A percentile compares a stretch with the other conserved stretches of the same genome.
Conservation (phyloP, 345 rosid species). For the Sonneratia alba region DNA sequence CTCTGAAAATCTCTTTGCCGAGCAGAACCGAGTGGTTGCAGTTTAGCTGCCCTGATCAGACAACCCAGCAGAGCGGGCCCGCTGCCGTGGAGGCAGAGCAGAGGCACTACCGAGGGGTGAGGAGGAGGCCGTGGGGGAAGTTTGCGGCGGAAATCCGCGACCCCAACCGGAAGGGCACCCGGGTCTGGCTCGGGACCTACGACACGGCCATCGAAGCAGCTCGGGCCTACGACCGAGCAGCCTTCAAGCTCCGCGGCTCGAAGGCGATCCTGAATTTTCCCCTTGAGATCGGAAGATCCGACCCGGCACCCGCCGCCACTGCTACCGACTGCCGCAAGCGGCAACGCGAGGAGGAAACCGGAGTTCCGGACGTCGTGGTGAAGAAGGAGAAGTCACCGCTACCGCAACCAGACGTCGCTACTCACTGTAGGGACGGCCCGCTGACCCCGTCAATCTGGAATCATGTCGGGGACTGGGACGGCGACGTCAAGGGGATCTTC, state of each 20-base stretch:
- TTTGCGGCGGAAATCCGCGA: slow-evolving; percentile 98
- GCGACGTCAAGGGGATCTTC: slow-evolving; percentile 35
- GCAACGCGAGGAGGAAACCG: slow-evolving; percentile 25
- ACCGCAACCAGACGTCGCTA: slow-evolving; percentile 9
- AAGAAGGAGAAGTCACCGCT: slow-evolving; percentile 7
- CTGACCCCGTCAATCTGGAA: slow-evolving; percentile 36
- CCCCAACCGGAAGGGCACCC: slow-evolving; percentile 60
- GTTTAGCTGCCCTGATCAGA: slow-evolving; percentile 18
- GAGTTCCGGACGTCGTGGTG: slow-evolving; percentile 11
- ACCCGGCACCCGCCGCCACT: slow-evolving; percentile 2
- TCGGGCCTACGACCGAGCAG: slow-evolving; percentile 75
- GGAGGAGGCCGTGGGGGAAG: slow-evolving; percentile 93
- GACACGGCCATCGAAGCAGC: slow-evolving; percentile 77
- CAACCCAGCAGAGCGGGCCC: not conserved
- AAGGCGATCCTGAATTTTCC: slow-evolving; percentile 90
- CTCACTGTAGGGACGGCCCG: slow-evolving; percentile 14
- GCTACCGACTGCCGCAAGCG: slow-evolving; percentile 15
- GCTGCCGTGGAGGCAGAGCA: slow-evolving; percentile 10
- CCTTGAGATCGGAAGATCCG: slow-evolving; percentile 45
- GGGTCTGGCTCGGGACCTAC: slow-evolving; percentile 89
- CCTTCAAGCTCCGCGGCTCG: slow-evolving; percentile 69
- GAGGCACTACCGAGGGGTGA: slow-evolving; percentile 78
- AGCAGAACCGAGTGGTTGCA: slow-evolving; percentile 38
- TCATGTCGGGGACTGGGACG: slow-evolving; percentile 15
- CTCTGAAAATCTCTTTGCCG: slow-evolving; percentile 45